Base-by-base conservation (phyloP, 2,329 filamentous ascomycete species). In the Setomelanomma holmii region DNA sequence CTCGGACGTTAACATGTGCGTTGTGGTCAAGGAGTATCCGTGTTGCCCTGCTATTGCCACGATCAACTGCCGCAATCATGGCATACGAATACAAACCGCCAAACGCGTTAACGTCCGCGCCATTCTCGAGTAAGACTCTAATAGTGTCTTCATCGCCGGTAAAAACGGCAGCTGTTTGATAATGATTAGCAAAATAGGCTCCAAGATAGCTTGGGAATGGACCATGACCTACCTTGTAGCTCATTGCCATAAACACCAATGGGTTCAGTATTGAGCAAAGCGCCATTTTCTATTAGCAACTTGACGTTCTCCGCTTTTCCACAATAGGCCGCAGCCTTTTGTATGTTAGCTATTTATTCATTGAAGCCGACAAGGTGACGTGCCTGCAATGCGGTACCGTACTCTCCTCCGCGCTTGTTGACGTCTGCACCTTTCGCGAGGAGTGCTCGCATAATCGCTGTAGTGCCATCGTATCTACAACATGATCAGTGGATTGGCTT, bases 371-470 rank as follows among this genome's bases (percentile, higher is more conserved):
- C n/a, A 12, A 38, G 4, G 27, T 14, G 6, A 24, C 47, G 27
- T 40, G 44, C 61, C 44, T 67, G 60, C 6, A 69, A 45, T 4
- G 61, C 55, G 7, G 56, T 61, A 8, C 64, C 61, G 40, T 67
- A 66, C 5, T 58, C 53, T 4, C 62, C 64, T 5, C 57, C 61
- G 2, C 49, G 56, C 38, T 61, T 60, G 35, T 64, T 67, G 4
- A 64, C 62, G 48, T 68, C 45, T 4, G 63, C 63, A 0, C 57
- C 60, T 43, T 53, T 55, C 2, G 53, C 57, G 4, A 68, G 49
- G 3, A 68, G 53, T 1, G 52, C 52, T 34, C 51, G 35, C 45
- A 67, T 44, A 24, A 68, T 66, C 2, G 45, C 46, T 3, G 43
- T 55, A 5, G 62, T 66, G 4, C 65, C 62, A 20, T 66, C 63